Conservation (phyloP, 2,329 filamentous ascomycete genomes). For the Myriosclerotinia duriaeana region DNA sequence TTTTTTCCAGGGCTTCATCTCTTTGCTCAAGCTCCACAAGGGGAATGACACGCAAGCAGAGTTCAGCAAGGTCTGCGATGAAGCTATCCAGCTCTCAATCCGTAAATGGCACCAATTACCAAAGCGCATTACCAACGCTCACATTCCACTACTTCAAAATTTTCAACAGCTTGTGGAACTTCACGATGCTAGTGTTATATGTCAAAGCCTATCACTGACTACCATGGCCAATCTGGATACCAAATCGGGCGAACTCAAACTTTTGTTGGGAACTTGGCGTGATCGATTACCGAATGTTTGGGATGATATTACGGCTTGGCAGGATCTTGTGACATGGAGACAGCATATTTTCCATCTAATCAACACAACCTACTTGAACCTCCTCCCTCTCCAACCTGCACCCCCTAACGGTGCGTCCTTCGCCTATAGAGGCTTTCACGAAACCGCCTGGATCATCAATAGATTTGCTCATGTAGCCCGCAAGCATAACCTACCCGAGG, state of each 20-base stretch:
- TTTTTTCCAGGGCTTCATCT: slow-evolving; percentile 99
- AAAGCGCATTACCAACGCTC: slow-evolving; percentile 86
- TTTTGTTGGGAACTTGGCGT: slow-evolving; percentile 91
- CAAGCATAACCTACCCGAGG: slow-evolving; percentile 94
- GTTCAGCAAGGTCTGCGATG: slow-evolving; percentile 88
- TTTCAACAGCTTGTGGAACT: slow-evolving; percentile 98
- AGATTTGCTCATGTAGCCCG: slow-evolving; percentile 95
- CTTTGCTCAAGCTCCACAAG: slow-evolving; percentile 87
- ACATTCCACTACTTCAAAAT: slow-evolving; percentile 91
- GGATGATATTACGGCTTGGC: slow-evolving; percentile 99
- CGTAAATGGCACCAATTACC: slow-evolving; percentile 99
- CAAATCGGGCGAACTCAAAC: slow-evolving; percentile 93
- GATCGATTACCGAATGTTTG: slow-evolving; percentile 95
- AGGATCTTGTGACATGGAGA: slow-evolving; percentile 98
- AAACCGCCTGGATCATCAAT: slow-evolving; percentile 99
- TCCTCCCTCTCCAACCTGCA: slow-evolving; percentile 76
- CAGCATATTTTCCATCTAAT: slow-evolving; percentile 99
- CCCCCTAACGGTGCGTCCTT: slow-evolving; percentile 89
- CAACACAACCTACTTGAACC: slow-evolving; percentile 85
- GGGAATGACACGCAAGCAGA: slow-evolving; percentile 78
- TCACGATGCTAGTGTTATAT: slow-evolving; percentile 96
- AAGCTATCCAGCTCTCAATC: slow-evolving; percentile 95
- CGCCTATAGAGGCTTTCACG: slow-evolving; percentile 95
- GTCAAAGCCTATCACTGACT: slow-evolving; percentile 82
- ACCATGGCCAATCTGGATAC: slow-evolving; percentile 82